Evolutionary conservation across 1,284 basidiomycete species (phyloP).

Genomic region (Tylopilus sp.): DNA sequence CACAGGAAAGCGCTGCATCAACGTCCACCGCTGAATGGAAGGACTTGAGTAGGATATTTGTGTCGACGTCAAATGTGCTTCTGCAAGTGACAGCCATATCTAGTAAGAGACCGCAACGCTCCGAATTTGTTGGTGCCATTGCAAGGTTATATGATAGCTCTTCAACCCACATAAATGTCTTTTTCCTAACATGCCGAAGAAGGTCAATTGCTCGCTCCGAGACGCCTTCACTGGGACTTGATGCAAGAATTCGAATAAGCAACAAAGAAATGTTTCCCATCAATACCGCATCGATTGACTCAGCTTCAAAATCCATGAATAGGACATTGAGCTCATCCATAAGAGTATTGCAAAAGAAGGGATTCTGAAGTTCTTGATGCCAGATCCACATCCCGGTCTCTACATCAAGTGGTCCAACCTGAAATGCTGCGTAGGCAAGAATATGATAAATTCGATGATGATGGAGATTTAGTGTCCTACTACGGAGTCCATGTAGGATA

Average conservation of each 20-base stretch:
- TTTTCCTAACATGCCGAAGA: slow-evolving; percentile 42
- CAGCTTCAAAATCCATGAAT: slow-evolving; percentile 41
- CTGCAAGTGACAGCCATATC: slow-evolving; percentile 43
- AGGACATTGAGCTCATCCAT: slow-evolving; percentile 45
- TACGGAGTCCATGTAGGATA: slow-evolving; percentile 52
- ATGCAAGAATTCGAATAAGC: slow-evolving; percentile 46
- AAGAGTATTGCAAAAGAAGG: slow-evolving; percentile 44
- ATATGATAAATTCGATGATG: slow-evolving; percentile 50
- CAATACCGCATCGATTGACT: slow-evolving; percentile 51
- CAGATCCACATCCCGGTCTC: slow-evolving; percentile 31
- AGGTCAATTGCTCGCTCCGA: slow-evolving; percentile 28
- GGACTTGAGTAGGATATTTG: too few relatives aligned
- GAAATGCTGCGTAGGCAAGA: slow-evolving; percentile 51
- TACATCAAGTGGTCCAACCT: slow-evolving; percentile 47
- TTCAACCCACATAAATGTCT: slow-evolving; percentile 49
- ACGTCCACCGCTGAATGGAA: too few relatives aligned
- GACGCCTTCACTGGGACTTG: slow-evolving; percentile 20
- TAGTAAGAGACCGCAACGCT: slow-evolving; percentile 34
- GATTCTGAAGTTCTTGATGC: slow-evolving; percentile 45
- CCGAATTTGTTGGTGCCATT: slow-evolving; percentile 24
- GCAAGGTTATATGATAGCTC: slow-evolving; percentile 41
- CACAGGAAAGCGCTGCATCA: too few relatives aligned
- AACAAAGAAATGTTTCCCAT: slow-evolving; percentile 48
- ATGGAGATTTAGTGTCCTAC: slow-evolving; percentile 48
- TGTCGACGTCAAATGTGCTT: too few relatives aligned